These are phyloP conservation scores for Wilcoxina mikolae DNA, from an alignment of 495 filamentous ascomycete genomes.

Conservation along the genomic window DNA sequence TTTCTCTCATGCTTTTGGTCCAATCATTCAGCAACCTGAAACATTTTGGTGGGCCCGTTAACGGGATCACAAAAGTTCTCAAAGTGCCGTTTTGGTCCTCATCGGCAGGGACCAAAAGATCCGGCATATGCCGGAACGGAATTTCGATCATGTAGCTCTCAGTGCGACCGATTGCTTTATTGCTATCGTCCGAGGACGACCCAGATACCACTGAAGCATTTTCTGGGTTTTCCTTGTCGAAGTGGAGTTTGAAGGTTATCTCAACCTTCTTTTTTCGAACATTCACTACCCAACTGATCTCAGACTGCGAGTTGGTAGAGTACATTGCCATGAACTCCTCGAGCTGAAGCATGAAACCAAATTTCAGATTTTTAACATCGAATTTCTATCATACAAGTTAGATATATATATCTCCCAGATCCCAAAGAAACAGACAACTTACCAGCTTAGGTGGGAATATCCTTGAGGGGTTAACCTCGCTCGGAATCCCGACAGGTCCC, in stretches of 20 bases:
- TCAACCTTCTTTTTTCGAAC: constrained; percentile 33
- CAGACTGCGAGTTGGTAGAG: constrained; percentile 12
- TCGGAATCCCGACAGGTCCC: not conserved
- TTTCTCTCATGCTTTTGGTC: constrained; percentile 30
- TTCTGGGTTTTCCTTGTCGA: constrained; percentile 31
- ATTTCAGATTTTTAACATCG: constrained; percentile 31
- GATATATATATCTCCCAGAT: not conserved
- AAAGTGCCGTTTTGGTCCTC: constrained; percentile 18
- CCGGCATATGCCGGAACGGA: not conserved
- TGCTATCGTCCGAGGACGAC: not conserved
- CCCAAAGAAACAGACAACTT: not conserved
- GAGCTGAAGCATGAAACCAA: constrained; percentile 39
- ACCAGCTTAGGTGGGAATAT: not conserved
- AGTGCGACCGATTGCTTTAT: constrained; percentile 11
- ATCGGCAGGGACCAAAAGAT: not conserved
- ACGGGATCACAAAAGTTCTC: constrained; percentile 40
- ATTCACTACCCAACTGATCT: constrained; percentile 32
- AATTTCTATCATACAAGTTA: constrained; percentile 22
- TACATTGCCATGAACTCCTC: constrained; percentile 39
- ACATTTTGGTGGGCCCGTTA: constrained; percentile 51
- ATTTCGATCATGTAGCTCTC: constrained; percentile 27
- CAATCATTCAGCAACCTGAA: constrained; percentile 41
- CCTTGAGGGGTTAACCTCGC: not conserved
- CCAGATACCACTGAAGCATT: not conserved
- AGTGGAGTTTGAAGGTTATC: constrained; percentile 33